Base-by-base conservation (phyloP, 352 stramenopile genomes). In the Globisporangium canariense region DNA sequence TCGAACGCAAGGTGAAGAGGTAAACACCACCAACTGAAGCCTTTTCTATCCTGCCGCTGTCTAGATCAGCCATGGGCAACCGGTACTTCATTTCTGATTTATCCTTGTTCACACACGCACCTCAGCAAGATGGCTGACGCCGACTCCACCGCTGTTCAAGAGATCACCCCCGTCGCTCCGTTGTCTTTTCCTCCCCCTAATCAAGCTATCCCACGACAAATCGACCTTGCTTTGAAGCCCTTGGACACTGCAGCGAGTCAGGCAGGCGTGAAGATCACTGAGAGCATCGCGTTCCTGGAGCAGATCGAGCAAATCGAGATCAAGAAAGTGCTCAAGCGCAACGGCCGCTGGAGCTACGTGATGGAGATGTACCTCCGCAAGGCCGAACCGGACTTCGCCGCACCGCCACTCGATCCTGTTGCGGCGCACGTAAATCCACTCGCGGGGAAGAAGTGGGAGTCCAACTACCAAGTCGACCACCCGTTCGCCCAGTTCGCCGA, bases 401-500 rank as follows among this genome's bases (percentile, higher is more conserved):
- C 7, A 7, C 32, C 7, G 28, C 18, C 28, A 16, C 14, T 50
- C 1, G 59, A 59, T 18, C 14, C 14, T 6, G 4, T 65, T 22
- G 36, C 32, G 4, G 22, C 41, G n/a, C 47, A 59, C 34, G 16
- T 38, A 22, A 65, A 65, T 49, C 57, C 57, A 9, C 57, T 54
- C 41, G 45, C 22, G 1, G 57, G 57, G 16, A 53, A 62, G 45
- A 34, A 65, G 25, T 36, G 53, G 10, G 58, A 58, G 43, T 58
- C 64, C n/a, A 61, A 70, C 45, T 70, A 66, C 53, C 58, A 70
- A 22, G 64, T 70, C 3, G 58, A 70, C 10, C 64, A 66, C 58
- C 41, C 45, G 14, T 66, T 62, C 45, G 20, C 25, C 20, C 58
- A 59, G 22, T 70, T 70, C 43, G 32, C 46, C 8, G 30, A 57